phyloP scores from a whole-genome alignment of 2,329 filamentous ascomycete species.

The Calonectria multiphialidica region DNA sequence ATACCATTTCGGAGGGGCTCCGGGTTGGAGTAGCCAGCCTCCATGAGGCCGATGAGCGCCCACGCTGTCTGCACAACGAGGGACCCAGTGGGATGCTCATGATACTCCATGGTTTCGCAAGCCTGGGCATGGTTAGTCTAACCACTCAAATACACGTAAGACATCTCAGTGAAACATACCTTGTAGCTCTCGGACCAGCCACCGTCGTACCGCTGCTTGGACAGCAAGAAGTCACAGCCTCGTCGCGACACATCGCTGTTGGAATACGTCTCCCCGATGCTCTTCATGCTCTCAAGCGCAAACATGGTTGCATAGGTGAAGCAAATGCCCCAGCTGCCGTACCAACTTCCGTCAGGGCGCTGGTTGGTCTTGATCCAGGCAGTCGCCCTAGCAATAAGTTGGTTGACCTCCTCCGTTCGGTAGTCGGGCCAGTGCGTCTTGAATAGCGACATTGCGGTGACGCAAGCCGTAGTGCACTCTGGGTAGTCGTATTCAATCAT shows the following conservation, averaged over 20 bases:
- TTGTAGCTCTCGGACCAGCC: slow-evolving; percentile 97
- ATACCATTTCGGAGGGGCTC: slow-evolving; percentile 80
- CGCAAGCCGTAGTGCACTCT: slow-evolving; percentile 95
- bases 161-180: slow-evolving; percentile 53
- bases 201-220: slow-evolving; percentile 87
- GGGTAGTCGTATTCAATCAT: slow-evolving; percentile 99
- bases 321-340: slow-evolving; percentile 97
- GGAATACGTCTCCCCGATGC: slow-evolving; percentile 83
- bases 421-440: slow-evolving; percentile 85
- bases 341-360: slow-evolving; percentile 90
- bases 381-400: slow-evolving; percentile 80
- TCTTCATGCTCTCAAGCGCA: slow-evolving; percentile 86
- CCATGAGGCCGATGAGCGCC: slow-evolving; percentile 85
- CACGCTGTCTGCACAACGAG: slow-evolving; percentile 97
- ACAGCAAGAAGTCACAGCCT: slow-evolving; percentile 88
- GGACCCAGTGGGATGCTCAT: slow-evolving; percentile 79
- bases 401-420: slow-evolving; percentile 78
- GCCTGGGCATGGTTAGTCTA: slow-evolving; percentile 59
- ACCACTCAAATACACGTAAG: neutral
- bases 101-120: slow-evolving; percentile 82
- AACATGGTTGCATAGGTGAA: slow-evolving; percentile 99
- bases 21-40: slow-evolving; percentile 83
- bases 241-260: slow-evolving; percentile 78
- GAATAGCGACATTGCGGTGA: slow-evolving; percentile 89
- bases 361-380: slow-evolving; percentile 87